Percentiles rank a stretch among this genome's conserved stretches.
Evolutionary conservation across 192 early-diverging fungal species (phyloP).

Genomic region (Endogone sp.): DNA sequence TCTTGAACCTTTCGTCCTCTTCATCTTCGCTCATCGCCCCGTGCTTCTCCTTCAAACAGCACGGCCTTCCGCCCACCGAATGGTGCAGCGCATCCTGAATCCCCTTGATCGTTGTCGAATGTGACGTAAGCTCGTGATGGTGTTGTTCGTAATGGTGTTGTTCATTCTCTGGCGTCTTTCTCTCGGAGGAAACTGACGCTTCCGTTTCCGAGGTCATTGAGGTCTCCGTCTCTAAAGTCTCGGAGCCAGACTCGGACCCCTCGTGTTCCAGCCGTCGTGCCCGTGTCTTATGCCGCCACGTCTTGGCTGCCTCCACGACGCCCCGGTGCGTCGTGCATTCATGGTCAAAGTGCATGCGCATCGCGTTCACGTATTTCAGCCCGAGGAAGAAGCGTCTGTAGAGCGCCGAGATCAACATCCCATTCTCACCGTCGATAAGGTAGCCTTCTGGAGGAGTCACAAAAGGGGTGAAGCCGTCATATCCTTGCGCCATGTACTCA

Average conservation of each 20-base stretch:
- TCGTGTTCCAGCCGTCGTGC: conserved; percentile 10
- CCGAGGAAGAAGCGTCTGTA: conserved; percentile 55
- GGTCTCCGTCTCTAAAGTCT: conserved; percentile 11
- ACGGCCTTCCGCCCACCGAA: conserved; percentile 27
- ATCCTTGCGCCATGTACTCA: conserved; percentile 57
- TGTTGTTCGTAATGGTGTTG: too few species aligned
- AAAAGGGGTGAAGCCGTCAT: conserved; percentile 55
- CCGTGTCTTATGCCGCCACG: conserved; percentile 2
- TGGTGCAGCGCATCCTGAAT: conserved; percentile 20
- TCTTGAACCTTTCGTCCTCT: background rate
- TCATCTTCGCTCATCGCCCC: conserved; percentile 33
- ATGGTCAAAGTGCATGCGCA: conserved; percentile 30
- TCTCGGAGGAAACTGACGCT: too few species aligned
- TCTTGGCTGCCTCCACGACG: conserved; percentile 22
- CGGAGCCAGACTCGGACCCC: background rate
- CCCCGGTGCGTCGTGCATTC: conserved; percentile 11
- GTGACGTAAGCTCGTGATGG: conserved; percentile 8
- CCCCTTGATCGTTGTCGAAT: conserved; percentile 5
- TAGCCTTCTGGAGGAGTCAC: conserved; percentile 31
- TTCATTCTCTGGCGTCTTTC: too few species aligned
- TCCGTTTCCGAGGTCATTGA: conserved; percentile 4
- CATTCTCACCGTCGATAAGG: conserved; percentile 60
- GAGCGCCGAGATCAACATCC: conserved; percentile 50
- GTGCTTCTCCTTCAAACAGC: conserved; percentile 27
- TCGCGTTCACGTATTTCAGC: conserved; percentile 54